Conservation (phyloP, 768 basidiomycete genomes). For the Suillus plorans region DNA sequence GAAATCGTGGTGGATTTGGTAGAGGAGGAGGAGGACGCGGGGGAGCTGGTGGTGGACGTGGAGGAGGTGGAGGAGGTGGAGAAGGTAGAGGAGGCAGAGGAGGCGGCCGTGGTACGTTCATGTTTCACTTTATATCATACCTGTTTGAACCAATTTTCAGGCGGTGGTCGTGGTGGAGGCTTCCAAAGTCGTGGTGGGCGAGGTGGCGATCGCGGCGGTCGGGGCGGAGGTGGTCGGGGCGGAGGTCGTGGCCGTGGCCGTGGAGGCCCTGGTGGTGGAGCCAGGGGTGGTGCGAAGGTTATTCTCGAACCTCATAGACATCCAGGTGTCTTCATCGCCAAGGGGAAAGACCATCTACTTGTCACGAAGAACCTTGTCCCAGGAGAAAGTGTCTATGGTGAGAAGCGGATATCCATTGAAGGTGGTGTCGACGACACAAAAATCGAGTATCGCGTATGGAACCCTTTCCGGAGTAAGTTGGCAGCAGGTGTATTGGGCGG, state of each 20-base stretch:
- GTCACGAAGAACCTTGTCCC: slow-evolving; percentile 98
- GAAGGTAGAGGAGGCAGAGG: slow-evolving; percentile 43
- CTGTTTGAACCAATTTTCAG: slow-evolving; percentile 15
- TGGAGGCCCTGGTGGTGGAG: slow-evolving; percentile 68
- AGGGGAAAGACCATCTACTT: slow-evolving; percentile 94
- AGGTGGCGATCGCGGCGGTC: slow-evolving; percentile 33
- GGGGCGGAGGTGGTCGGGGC: slow-evolving; percentile 37
- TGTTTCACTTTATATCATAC: slow-evolving; percentile 10
- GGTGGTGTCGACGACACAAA: slow-evolving; percentile 76
- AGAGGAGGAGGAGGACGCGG: slow-evolving; percentile 40
- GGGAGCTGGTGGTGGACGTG: slow-evolving; percentile 29
- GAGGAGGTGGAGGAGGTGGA: slow-evolving; percentile 26
- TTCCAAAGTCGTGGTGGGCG: slow-evolving; percentile 33
- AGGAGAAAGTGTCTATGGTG: slow-evolving; percentile 97
- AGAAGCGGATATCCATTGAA: slow-evolving; percentile 93
- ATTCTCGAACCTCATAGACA: slow-evolving; percentile 96
- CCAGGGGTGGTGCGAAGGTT: slow-evolving; percentile 80
- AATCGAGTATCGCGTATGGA: slow-evolving; percentile 98
- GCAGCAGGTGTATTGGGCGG: slow-evolving; percentile 97
- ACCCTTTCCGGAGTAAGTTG: slow-evolving; percentile 96
- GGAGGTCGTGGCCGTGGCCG: slow-evolving; percentile 52
- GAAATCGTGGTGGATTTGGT: slow-evolving; percentile 75
- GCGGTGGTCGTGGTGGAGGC: slow-evolving; percentile 33
- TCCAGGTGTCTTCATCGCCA: slow-evolving; percentile 92
- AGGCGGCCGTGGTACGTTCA: slow-evolving; percentile 37